phyloP scores from a whole-genome alignment of 768 basidiomycete genomes.

The Erythrobasidium yunnanense region DNA sequence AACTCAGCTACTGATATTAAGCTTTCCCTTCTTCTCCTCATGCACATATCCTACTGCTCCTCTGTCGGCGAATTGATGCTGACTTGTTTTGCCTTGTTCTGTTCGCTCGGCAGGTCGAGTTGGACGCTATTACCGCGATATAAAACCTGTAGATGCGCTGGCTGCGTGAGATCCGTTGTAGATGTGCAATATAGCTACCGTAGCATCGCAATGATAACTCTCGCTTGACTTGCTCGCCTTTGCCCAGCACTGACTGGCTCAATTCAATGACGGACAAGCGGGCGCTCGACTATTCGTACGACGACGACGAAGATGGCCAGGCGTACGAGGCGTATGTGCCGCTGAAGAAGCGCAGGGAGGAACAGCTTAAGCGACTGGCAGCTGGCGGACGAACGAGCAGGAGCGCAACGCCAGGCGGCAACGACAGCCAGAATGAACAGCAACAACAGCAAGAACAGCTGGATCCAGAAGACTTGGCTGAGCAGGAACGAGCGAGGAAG shows the following conservation, averaged over 20 bases:
- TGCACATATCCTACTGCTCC: no score
- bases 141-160: no score
- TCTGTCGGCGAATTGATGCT: not conserved
- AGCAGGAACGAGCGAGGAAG: conserved; percentile 58
- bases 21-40: no score
- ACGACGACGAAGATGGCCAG: conserved; percentile 1
- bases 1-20: not conserved
- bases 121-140: not conserved
- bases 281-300: conserved; percentile 11
- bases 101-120: not conserved
- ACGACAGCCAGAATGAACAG: not conserved
- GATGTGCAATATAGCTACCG: no score
- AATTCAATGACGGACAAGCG: not conserved
- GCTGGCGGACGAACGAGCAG: not conserved
- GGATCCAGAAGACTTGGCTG: conserved; percentile 10
- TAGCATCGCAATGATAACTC: no score
- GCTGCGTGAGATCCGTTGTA: no score
- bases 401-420: not conserved
- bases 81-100: not conserved
- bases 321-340: conserved; percentile 4
- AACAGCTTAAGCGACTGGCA: conserved; percentile 23
- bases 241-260: not conserved
- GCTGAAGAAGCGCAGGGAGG: conserved; percentile 24
- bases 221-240: not conserved
- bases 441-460: not conserved